Conservation (phyloP, 1,284 basidiomycete species). For the Crepidotus sp. region DNA sequence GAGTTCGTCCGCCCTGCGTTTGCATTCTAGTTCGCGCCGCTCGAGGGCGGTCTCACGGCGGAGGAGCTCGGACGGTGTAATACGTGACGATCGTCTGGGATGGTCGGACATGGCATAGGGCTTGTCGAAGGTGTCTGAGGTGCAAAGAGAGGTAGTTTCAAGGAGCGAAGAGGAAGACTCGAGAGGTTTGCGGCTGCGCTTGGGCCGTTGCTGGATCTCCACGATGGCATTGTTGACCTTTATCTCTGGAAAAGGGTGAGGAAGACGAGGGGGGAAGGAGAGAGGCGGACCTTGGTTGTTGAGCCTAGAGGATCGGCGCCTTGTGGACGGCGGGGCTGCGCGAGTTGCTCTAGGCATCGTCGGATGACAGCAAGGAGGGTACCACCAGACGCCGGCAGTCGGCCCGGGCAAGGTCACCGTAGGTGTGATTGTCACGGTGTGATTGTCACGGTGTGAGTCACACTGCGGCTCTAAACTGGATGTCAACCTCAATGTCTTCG, state of each 20-base stretch:
- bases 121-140: constrained; percentile 9
- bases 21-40: constrained; percentile 30
- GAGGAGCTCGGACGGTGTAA: constrained; percentile 30
- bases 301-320: constrained; percentile 24
- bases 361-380: constrained; percentile 10
- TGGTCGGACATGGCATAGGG: constrained; percentile 15
- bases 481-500: no score
- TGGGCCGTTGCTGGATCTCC: constrained; percentile 18
- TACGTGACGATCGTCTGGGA: constrained; percentile 26
- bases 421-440: no score
- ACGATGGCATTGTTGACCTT: constrained; percentile 16
- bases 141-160: constrained; percentile 7
- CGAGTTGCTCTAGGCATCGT: constrained; percentile 22
- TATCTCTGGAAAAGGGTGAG: constrained; percentile 9
- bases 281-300: constrained; percentile 17
- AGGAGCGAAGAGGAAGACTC: constrained; percentile 6
- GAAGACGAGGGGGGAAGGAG: not conserved
- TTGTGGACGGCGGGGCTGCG: constrained; percentile 18
- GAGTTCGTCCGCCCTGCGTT: constrained; percentile 28
- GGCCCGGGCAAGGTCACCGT: not conserved
- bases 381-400: not conserved
- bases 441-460: no score
- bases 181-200: constrained; percentile 15
- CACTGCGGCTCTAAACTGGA: no score
- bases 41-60: constrained; percentile 32